A percentile compares a stretch with the other conserved stretches of the same genome.
phyloP scores from a whole-genome alignment of 2,329 filamentous ascomycete genomes.

The Corinectria fuckeliana region DNA sequence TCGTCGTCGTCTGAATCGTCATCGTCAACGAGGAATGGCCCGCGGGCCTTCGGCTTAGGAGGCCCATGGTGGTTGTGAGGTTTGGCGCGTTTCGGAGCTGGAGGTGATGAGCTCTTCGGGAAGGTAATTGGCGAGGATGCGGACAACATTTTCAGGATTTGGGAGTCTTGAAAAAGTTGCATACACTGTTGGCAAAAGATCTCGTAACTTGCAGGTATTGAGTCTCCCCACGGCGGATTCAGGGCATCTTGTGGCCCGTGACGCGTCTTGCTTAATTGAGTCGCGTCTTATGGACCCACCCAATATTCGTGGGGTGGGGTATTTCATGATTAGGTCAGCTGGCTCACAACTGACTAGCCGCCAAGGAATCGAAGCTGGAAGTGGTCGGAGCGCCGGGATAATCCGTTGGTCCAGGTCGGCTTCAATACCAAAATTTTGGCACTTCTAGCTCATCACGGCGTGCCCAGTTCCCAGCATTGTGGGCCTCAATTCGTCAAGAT shows the following conservation, averaged over 20 bases:
- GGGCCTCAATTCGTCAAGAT: conserved; percentile 49
- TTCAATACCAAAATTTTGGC: conserved; percentile 42
- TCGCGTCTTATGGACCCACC: conserved; percentile 35
- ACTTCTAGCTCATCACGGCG: conserved; percentile 32
- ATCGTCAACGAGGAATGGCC: conserved; percentile 50
- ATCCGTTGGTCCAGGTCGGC: conserved; percentile 35
- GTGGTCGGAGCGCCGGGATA: conserved; percentile 37
- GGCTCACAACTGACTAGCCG: neutral
- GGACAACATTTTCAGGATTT: conserved; percentile 56
- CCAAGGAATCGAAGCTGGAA: neutral
- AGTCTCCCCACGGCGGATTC: conserved; percentile 10
- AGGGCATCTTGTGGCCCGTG: conserved; percentile 13
- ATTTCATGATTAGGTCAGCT: conserved; percentile 33
- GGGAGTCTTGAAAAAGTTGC: neutral
- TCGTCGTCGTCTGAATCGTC: conserved; percentile 41
- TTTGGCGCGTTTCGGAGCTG: conserved; percentile 44
- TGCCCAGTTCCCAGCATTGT: conserved; percentile 33
- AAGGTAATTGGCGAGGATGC: conserved; percentile 66
- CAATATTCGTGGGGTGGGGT: conserved; percentile 16
- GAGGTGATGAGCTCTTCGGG: conserved; percentile 56
- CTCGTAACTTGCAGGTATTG: conserved; percentile 1
- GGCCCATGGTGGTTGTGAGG: conserved; percentile 44
- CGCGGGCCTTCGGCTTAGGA: conserved; percentile 45
- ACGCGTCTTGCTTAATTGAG: conserved; percentile 42
- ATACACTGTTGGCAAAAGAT: neutral